Evolutionary conservation across 2,329 filamentous ascomycete species (phyloP), one percentile per base, ranked within the genome.

Genomic region (Colletotrichum tanaceti): DNA sequence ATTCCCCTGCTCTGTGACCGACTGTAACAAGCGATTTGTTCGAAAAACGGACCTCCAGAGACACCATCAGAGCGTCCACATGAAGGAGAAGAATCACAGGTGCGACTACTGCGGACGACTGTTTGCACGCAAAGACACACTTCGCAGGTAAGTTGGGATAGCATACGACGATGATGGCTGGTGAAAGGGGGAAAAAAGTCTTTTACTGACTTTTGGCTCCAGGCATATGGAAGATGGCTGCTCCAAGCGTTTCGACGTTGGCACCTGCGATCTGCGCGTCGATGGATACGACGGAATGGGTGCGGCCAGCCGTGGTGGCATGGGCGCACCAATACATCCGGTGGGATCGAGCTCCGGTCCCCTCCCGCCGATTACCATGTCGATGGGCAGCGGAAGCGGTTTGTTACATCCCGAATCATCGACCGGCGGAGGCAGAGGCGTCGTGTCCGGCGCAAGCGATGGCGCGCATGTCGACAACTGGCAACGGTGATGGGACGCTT

Each of bases 171-270:
- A 59, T 13, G 28, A 20, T 2, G 11, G 28, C 16, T 22, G 20
- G 14, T 24, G 22, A 24, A 39, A n/a, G n/a, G n/a, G n/a, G n/a
- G n/a, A n/a, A n/a, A 24, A 35, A 35, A 35, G 9, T 35, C 2
- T 47, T 4, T 14, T 4, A 11, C 20, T 47, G 44, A 47, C 62
- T 61, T 58, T 66, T 14, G n/a, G 3, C n/a, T 53, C 47, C 72
- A 94, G 91, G 75, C 91, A 94, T 73, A 89, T 91, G 83, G 90
- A 92, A 77, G 91, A 93, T 73, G 91, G 91, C 16, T 94, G 92
- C 75, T 87, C 90, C 14, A 90, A 88, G 73, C 85, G 91, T 53
- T 90, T 90, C 73, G 86, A 87, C 71, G 81, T 88, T 53, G 83
- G 83, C 44, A 86, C 82, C 2, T 78, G 86, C 47, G 85, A 86